Percentiles rank a stretch among this genome's conserved stretches.
phyloP scores from a whole-genome alignment of 2,329 filamentous ascomycete genomes.

The Trichoderma sp. region DNA sequence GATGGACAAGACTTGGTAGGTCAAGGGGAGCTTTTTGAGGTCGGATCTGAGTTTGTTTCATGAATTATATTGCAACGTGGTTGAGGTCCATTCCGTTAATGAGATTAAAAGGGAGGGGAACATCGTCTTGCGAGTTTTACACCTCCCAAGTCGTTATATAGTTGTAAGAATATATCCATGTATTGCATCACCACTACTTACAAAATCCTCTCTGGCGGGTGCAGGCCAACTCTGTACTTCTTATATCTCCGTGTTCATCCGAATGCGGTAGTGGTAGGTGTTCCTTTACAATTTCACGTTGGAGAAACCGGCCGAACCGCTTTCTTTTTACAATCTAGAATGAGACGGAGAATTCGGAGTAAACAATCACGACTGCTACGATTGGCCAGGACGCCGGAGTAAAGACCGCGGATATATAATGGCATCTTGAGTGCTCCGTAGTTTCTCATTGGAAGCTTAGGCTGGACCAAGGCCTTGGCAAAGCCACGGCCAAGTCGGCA shows the following conservation, averaged over 20 bases:
- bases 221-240: not conserved
- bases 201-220: not conserved
- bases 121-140: not conserved
- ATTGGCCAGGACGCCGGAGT: not conserved
- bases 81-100: not conserved
- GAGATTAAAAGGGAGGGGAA: not conserved
- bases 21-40: not conserved
- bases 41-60: not conserved
- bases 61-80: not conserved
- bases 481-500: conserved; percentile 13
- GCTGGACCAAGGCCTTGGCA: not conserved
- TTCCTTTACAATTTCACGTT: not conserved
- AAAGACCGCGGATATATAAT: not conserved
- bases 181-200: not conserved
- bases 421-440: no score
- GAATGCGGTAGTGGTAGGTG: not conserved
- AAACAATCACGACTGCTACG: not conserved
- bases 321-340: not conserved
- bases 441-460: not conserved
- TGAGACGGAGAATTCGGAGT: not conserved
- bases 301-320: not conserved
- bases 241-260: not conserved
- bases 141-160: not conserved
- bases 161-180: not conserved
- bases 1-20: not conserved